Percentiles rank a stretch among this genome's conserved stretches.
phyloP scores from a whole-genome alignment of 768 basidiomycete genomes.

The Boletus subparvulus region DNA sequence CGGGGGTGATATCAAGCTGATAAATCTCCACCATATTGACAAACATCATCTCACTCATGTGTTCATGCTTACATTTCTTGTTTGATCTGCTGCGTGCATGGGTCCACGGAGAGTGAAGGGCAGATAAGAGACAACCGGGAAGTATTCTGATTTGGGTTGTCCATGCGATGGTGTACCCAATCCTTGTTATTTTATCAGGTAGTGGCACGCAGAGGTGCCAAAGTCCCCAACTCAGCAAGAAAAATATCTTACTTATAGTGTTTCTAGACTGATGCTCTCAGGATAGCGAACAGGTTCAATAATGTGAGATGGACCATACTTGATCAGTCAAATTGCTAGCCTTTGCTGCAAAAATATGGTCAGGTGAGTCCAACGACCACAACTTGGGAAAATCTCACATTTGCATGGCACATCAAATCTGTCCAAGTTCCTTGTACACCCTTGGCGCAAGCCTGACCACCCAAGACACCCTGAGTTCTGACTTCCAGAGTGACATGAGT shows the following conservation, averaged over 20 bases:
- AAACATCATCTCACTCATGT: conserved; percentile 82
- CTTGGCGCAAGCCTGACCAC: conserved; percentile 87
- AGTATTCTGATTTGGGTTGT: too few relatives aligned
- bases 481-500: conserved; percentile 85
- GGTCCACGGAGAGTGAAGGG: too few relatives aligned
- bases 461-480: conserved; percentile 87
- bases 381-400: conserved; percentile 45
- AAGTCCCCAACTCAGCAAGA: too few relatives aligned
- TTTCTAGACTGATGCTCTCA: too few relatives aligned
- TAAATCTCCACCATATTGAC: conserved; percentile 63
- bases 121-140: too few relatives aligned
- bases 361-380: not conserved
- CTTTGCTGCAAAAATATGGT: conserved; percentile 56
- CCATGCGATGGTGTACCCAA: too few relatives aligned
- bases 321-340: conserved; percentile 82
- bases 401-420: conserved; percentile 85
- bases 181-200: too few relatives aligned
- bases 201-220: too few relatives aligned
- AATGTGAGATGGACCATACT: conserved; percentile 80
- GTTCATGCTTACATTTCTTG: conserved; percentile 69
- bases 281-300: too few relatives aligned
- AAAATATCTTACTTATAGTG: too few relatives aligned
- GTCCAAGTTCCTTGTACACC: conserved; percentile 95
- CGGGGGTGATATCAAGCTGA: conserved; percentile 43
- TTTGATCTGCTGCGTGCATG: conserved; percentile 37